Conservation (phyloP, 768 basidiomycete genomes). For the Pisolithus marmoratus region DNA sequence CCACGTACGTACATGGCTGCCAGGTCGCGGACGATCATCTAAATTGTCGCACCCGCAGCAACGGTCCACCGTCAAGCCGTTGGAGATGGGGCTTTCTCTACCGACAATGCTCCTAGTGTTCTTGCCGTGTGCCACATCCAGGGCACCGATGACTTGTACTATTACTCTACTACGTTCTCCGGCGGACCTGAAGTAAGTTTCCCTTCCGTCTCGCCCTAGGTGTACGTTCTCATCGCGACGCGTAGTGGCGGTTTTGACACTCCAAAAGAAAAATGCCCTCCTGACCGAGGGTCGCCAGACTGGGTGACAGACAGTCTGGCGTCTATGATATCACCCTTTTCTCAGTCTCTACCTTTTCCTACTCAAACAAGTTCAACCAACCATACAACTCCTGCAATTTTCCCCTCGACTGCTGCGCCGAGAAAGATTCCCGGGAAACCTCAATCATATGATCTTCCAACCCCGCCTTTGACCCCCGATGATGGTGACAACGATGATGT, state of each 20-base stretch:
- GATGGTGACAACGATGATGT: slow-evolving; percentile 57
- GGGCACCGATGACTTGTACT: slow-evolving; percentile 79
- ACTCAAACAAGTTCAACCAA: slow-evolving; percentile 17
- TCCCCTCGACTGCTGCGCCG: slow-evolving; percentile 30
- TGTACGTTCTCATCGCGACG: slow-evolving; percentile 6
- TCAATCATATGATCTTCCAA: slow-evolving; percentile 44
- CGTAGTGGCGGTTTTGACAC: slow-evolving; percentile 93
- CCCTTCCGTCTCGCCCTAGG: neutral
- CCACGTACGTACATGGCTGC: slow-evolving; percentile 55
- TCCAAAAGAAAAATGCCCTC: slow-evolving; percentile 90
- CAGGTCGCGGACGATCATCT: slow-evolving; percentile 5
- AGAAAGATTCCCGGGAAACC: slow-evolving; percentile 39
- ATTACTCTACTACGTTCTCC: slow-evolving; percentile 91
- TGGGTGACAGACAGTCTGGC: slow-evolving; percentile 93
- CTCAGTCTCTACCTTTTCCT: slow-evolving; percentile 25
- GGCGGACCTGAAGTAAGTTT: slow-evolving; percentile 80
- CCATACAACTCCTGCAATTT: slow-evolving; percentile 14
- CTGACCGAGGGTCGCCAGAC: slow-evolving; percentile 89
- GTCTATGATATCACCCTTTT: slow-evolving; percentile 47
- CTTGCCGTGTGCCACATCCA: slow-evolving; percentile 83
- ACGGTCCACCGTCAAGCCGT: slow-evolving; percentile 86
- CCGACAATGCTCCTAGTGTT: slow-evolving; percentile 72
- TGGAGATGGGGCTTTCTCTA: slow-evolving; percentile 91
- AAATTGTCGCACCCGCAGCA: slow-evolving; percentile 43
- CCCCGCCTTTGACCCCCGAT: slow-evolving; percentile 80